Evolutionary conservation across 2,329 filamentous ascomycete species (phyloP), one percentile per base, ranked within the genome.

Genomic region (Aspergillus tubingensis): DNA sequence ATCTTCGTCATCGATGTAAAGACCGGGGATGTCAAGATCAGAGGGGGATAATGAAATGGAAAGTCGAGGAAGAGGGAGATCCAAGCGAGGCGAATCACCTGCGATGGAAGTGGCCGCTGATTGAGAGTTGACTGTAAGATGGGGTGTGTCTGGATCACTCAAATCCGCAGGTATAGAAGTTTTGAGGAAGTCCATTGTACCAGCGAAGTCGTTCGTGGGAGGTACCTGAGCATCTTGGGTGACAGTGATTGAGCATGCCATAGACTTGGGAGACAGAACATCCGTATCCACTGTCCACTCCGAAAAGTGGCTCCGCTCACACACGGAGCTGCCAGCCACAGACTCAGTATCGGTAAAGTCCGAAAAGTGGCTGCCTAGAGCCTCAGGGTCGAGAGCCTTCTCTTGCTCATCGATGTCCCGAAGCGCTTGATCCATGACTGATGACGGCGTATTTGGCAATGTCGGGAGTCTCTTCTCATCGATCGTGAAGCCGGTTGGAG

Each of bases 371-470:
- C 78, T 80, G n/a, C 67, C 71, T 8, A 74, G 62, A 25, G 70
- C 63, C 44, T 77, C 71, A 19, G 67, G 65, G 39, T 77, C 73
- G 25, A 76, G 64, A 11, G 67, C 69, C 19, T 65, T 67, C 59
- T 75, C 72, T 25, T 66, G 66, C 17, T 70, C 70, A 27, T 77
- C 73, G 27, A 77, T 69, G 17, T 73, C 72, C 15, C 70, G 70
- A 15, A 77, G 66, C 8, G 74, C 76, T 59, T 78, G 75, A 21
- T 79, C 76, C 71, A 79, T 74, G 38, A 79, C 78, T 1, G 78
- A 80, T 0, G 79, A 80, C 27, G 79, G 79, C 5, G 77, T 77
- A 62, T 80, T 81, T 8, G 79, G 79, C 19, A 81, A 69, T 7
- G 78, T 79, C 5, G 79, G 79, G 21, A 81, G 70, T 43, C 79